Evolutionary conservation across 257 asterid species (phyloP).

Genomic region (Solanum virginianum): DNA sequence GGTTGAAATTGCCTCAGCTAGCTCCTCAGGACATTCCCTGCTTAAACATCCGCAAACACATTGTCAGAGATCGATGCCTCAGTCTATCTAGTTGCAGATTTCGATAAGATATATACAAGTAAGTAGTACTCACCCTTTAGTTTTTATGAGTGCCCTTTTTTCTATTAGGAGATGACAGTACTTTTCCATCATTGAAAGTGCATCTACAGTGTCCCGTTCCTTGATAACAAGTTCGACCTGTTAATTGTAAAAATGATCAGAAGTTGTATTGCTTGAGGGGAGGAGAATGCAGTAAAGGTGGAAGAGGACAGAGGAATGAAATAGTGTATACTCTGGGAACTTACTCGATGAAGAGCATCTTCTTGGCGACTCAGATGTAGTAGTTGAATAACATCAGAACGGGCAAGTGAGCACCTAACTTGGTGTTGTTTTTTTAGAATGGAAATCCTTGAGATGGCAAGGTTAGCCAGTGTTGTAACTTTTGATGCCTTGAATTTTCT

Average conservation of each 20-base stretch:
- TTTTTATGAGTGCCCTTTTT: constrained; percentile 1
- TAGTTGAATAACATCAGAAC: constrained; percentile 26
- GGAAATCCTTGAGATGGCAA: constrained; percentile 25
- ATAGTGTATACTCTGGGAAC: not conserved
- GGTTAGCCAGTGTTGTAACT: constrained; percentile 9
- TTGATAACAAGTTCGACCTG: constrained; percentile 22
- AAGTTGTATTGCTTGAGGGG: not conserved
- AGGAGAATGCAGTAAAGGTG: not conserved
- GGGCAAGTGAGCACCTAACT: constrained; percentile 14
- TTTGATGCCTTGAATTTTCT: constrained; percentile 13
- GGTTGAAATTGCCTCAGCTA: constrained; percentile 26
- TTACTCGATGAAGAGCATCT: constrained; percentile 23
- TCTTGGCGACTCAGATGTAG: constrained; percentile 20
- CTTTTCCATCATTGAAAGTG: constrained; percentile 16
- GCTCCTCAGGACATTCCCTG: constrained; percentile 35
- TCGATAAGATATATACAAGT: not conserved
- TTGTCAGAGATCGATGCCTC: not conserved
- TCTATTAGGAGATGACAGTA: constrained; percentile 19
- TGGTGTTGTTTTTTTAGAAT: constrained; percentile 16
- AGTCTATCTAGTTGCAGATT: not conserved
- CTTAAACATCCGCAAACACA: not conserved
- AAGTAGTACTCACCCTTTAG: constrained; percentile 11
- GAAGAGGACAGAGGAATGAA: not conserved
- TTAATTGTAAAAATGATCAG: not conserved
- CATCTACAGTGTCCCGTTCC: constrained; percentile 16